Evolutionary conservation across 2,329 filamentous ascomycete species (phyloP).

Genomic region (Coniochaeta prunicola): DNA sequence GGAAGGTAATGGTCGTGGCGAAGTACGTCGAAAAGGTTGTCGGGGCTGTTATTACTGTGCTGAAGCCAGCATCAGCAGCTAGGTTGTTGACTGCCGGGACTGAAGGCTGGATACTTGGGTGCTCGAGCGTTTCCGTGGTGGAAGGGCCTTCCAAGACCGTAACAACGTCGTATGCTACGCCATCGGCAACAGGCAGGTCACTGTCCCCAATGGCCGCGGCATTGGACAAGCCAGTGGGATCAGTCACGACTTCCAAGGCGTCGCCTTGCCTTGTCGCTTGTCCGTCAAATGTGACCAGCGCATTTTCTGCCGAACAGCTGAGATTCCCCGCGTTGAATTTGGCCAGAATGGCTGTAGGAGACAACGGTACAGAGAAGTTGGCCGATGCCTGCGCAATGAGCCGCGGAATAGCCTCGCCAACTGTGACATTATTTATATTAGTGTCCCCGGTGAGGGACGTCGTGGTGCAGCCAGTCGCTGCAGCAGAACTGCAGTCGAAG

Average conservation of each 20-base stretch:
- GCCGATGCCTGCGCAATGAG: constrained; percentile 57
- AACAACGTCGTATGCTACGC: neutral
- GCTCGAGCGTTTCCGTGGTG: neutral
- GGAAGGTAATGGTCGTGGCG: constrained; percentile 19
- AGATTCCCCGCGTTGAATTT: constrained; percentile 70
- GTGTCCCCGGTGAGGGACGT: constrained; percentile 35
- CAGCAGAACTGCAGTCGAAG: constrained; percentile 39
- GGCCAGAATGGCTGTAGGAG: constrained; percentile 60
- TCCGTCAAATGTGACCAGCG: constrained; percentile 76
- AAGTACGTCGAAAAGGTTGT: constrained; percentile 21
- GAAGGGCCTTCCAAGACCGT: neutral
- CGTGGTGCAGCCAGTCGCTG: constrained; percentile 45
- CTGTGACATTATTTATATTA: constrained; percentile 59
- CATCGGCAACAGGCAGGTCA: neutral
- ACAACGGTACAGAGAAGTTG: constrained; percentile 72
- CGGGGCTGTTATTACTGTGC: constrained; percentile 14
- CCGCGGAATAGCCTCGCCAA: constrained; percentile 72
- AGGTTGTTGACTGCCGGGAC: constrained; percentile 2
- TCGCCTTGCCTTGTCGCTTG: constrained; percentile 28
- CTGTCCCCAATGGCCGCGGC: neutral
- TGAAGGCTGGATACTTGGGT: neutral
- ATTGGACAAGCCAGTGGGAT: constrained; percentile 3
- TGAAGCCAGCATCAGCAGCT: constrained; percentile 11
- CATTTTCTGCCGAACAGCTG: constrained; percentile 79
- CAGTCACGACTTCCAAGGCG: constrained; percentile 17